Conservation (phyloP, 1,284 basidiomycete species). For the Boletus coffeatus region DNA sequence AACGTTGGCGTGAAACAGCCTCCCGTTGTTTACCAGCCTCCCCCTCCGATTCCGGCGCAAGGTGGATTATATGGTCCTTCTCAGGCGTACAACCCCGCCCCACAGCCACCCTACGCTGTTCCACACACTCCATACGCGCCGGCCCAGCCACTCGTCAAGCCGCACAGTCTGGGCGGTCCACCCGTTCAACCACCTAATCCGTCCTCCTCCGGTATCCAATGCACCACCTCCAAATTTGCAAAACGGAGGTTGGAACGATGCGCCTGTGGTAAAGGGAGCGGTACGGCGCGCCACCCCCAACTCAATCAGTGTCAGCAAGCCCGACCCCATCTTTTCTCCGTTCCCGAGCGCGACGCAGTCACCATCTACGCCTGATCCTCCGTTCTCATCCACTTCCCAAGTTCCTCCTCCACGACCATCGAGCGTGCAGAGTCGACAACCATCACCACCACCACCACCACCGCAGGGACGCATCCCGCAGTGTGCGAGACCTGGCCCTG, state of each 20-base stretch:
- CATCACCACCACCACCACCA: constrained; percentile 35
- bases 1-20: constrained; percentile 15
- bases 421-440: constrained; percentile 46
- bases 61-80: constrained; percentile 10
- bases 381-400: constrained; percentile 32
- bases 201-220: constrained; percentile 21
- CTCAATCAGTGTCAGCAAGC: constrained; percentile 46
- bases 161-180: constrained; percentile 17
- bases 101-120: constrained; percentile 21
- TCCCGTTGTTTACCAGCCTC: constrained; percentile 1
- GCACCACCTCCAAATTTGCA: constrained; percentile 50
- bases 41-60: constrained; percentile 12
- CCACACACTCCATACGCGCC: constrained; percentile 34
- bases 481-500: constrained; percentile 33
- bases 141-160: constrained; percentile 10
- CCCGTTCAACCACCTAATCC: constrained; percentile 17
- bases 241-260: constrained; percentile 90
- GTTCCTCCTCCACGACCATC: constrained; percentile 57
- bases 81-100: constrained; percentile 8
- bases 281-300: constrained; percentile 47
- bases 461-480: constrained; percentile 40
- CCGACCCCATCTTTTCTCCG: constrained; percentile 76
- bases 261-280: constrained; percentile 44
- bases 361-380: constrained; percentile 39
- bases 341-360: constrained; percentile 75